Evolutionary conservation across 2,329 filamentous ascomycete genomes (phyloP), one percentile per base, ranked within the genome.

Genomic region (Stagonosporopsis rhizophila): DNA sequence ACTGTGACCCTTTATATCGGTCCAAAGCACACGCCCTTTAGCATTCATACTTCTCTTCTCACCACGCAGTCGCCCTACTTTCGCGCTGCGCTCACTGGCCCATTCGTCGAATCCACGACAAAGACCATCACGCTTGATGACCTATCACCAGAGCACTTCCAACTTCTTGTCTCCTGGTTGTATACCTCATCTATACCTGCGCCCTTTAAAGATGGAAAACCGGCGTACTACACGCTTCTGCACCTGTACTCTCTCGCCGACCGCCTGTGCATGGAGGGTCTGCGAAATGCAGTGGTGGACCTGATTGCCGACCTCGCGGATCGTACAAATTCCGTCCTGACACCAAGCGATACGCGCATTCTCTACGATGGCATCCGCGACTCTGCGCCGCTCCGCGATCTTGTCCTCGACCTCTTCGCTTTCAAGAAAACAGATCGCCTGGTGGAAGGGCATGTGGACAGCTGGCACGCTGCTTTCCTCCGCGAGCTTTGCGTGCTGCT

Each of bases 401-500:
- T 83, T 1, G 71, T 82, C 14, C 69, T 82, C 28, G 80, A 83
- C 58, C 73, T 83, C 8, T 83, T 82, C 65, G 78, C 79, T 1
- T 82, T 81, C 73, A 83, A 83, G 67, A 82, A 82, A 60, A 83
- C 80, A 32, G 80, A 82, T 60, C 75, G 78, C 19, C 60, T 83
- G 15, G 70, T 83, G 15, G 76, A 77, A 38, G 75, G 69, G 19
- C 80, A 83, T 60, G 71, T 70, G 50, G 80, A 82, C 56, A 69
- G 75, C 22, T 82, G 80, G 80, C 80, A 82, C 52, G 79, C 79
- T 5, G 67, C 60, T 0, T 82, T 82, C 61, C 68, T 82, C 12
- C 75, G 80, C 44, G 80, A 82, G 35, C 66, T 82, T 20, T 72
- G 74, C 44, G 80, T 82, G 11, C 71, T 75, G 42, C 65, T 82